Base-by-base conservation (phyloP, 352 stramenopile genomes). In the Globisporangium alternatum region DNA sequence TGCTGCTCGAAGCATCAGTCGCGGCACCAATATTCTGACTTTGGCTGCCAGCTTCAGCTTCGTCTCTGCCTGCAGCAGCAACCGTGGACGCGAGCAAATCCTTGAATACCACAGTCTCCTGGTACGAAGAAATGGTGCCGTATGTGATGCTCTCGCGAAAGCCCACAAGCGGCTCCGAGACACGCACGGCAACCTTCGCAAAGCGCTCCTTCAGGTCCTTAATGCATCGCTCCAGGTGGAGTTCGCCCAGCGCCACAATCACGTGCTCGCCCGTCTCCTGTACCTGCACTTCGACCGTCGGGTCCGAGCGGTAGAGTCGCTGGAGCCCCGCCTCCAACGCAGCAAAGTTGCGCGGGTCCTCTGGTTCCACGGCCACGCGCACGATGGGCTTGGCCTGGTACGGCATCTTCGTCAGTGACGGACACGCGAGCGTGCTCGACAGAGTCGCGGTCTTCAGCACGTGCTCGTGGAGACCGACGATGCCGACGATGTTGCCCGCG, bases 331-430 rank as follows among this genome's bases (percentile, higher is more conserved):
- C 75, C 62, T 97, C 87, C 5, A 98, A 68, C 17, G 81, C 80
- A 6, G 75, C 74, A 75, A 98, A 95, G 60, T 98, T 72, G 28
- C 83, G 77, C 21, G 92, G 90, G 41, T 97, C 85, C 56, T 91
- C 75, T 0, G 91, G 88, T 58, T 98, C 90, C 19, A 98, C 86
- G 1, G 93, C 90, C 3, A 98, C 93, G 31, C 91, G 89, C 2
- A 98, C 83, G 66, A 98, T 97, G 13, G 93, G 91, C 55, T 96
- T 97, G 7, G 90, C 89, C 69, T 97, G 87, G 58, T 91, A 95
- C 33, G 91, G 85, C 80, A 98, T 96, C 45, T 85, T 81, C 13
- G 86, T 92, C 41, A 98, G 68, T 19, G 88, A 95, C 30, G 87
- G 89, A 28, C 87, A 97, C 6, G 71, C 67, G 15, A 93, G 69